phyloP scores from a whole-genome alignment of 306 rosid species.

The Malus sylvestris region DNA sequence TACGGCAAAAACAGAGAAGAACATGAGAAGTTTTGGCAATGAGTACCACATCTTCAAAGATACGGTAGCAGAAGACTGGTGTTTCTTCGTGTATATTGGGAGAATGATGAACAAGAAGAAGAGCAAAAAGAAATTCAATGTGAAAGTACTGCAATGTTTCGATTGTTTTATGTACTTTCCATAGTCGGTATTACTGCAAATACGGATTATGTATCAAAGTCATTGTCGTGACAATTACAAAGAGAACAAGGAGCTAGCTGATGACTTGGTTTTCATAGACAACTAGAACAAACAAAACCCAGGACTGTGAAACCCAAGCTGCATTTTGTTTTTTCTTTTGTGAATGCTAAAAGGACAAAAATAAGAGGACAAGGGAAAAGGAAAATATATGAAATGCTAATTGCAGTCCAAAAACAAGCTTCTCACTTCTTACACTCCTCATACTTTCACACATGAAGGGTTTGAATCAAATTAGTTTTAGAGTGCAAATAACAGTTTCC shows the following conservation, averaged over 20 bases:
- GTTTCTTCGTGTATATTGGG: not conserved
- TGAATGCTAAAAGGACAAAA: not conserved
- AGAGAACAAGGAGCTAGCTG: not conserved
- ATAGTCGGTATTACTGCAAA: not conserved
- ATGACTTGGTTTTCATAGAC: not conserved
- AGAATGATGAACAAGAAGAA: not conserved
- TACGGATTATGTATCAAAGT: not conserved
- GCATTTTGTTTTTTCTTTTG: not conserved
- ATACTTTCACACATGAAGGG: too few relatives aligned
- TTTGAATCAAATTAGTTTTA: too few relatives aligned
- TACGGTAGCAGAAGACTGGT: not conserved
- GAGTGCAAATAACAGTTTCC: too few relatives aligned
- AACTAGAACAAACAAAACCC: not conserved
- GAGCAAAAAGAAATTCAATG: not conserved
- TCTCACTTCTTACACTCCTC: too few relatives aligned
- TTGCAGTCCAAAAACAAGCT: too few relatives aligned
- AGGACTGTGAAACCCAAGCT: not conserved
- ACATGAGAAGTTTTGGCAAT: conserved; percentile 21
- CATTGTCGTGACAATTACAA: not conserved
- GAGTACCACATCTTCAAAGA: not conserved
- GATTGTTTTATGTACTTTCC: not conserved
- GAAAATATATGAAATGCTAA: not conserved
- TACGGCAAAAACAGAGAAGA: conserved; percentile 3
- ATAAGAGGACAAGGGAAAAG: not conserved
- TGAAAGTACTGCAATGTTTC: not conserved